Conservation (phyloP, 2,329 filamentous ascomycete genomes). For the Fusarium veterinarium region DNA sequence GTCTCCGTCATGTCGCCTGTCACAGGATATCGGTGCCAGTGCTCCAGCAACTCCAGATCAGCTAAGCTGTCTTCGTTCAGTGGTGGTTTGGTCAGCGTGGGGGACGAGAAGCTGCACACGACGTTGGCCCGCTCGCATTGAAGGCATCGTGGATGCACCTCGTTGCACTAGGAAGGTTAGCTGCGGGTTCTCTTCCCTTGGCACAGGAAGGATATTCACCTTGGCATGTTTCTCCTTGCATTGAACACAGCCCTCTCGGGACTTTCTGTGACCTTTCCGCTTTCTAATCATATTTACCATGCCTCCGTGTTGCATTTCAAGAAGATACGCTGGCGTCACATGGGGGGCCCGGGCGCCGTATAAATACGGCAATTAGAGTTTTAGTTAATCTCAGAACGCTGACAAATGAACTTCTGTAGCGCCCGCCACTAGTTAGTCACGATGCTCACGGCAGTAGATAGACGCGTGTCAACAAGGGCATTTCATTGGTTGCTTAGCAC, state of each 20-base stretch:
- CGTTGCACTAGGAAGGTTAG: background rate
- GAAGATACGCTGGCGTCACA: background rate
- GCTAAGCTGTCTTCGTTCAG: background rate
- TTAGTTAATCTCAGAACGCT: background rate
- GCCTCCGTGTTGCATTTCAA: fast-evolving
- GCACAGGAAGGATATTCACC: background rate
- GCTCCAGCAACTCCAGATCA: background rate
- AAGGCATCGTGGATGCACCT: background rate
- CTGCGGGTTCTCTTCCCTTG: background rate
- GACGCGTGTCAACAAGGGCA: background rate
- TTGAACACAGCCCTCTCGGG: background rate
- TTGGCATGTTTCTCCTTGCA: background rate
- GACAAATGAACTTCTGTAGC: background rate
- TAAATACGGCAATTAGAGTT: background rate
- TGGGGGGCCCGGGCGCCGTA: background rate
- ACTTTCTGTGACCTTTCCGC: background rate
- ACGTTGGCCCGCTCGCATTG: background rate
- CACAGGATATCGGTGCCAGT: background rate
- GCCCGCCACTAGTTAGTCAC: background rate
- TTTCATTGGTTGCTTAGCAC: background rate
- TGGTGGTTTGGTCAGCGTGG: background rate
- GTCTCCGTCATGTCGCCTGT: background rate
- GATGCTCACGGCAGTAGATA: background rate
- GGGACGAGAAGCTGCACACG: background rate
- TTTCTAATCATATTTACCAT: background rate